Evolutionary conservation across 306 rosid genomes (phyloP).

Genomic region (Herpetospermum pedunculosum): DNA sequence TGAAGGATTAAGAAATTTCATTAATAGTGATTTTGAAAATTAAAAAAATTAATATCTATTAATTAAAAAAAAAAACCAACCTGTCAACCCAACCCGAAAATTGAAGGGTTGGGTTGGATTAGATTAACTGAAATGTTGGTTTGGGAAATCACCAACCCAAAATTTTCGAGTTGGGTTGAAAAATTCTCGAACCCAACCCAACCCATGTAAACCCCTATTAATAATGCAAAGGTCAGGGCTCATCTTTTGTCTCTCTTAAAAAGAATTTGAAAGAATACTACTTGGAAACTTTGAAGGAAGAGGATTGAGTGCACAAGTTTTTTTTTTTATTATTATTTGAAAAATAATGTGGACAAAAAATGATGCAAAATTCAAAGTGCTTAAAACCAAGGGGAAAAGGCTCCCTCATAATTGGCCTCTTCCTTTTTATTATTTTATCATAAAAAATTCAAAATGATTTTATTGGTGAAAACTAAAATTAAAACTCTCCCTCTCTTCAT

Average conservation of each 20-base stretch:
- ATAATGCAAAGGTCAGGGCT: too few species aligned
- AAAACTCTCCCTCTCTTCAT: background rate
- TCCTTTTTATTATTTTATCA: background rate
- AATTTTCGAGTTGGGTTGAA: too few species aligned
- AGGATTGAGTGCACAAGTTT: background rate
- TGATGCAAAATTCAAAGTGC: background rate
- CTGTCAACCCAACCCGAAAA: too few species aligned
- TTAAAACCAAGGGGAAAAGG: background rate
- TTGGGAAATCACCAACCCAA: too few species aligned
- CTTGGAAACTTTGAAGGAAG: background rate
- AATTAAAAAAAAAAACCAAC: too few species aligned
- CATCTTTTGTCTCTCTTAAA: background rate
- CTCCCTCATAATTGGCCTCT: background rate
- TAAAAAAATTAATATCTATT: too few species aligned
- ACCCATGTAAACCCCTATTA: too few species aligned
- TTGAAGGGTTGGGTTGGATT: too few species aligned
- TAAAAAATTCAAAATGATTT: background rate
- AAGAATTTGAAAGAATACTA: background rate
- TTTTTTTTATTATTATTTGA: background rate
- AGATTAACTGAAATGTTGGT: too few species aligned
- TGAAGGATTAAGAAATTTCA: too few species aligned
- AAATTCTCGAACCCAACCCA: too few species aligned
- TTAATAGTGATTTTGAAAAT: too few species aligned
- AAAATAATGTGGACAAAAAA: background rate
- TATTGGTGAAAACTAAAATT: background rate